Conservation (phyloP, 352 stramenopile species). For the Plasmopara muralis region DNA sequence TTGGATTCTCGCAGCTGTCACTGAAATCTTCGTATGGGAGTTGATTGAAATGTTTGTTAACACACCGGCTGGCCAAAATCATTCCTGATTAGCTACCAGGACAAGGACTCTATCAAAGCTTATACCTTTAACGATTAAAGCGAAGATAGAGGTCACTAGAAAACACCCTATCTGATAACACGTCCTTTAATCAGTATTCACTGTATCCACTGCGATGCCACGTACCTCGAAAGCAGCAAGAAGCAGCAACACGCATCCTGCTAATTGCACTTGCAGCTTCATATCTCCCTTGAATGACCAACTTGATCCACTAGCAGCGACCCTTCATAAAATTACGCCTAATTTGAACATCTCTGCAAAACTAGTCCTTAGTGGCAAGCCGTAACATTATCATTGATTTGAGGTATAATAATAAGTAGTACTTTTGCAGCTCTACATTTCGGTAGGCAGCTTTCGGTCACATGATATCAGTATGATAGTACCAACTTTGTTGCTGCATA, state of each 20-base stretch:
- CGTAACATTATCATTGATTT: too few species aligned
- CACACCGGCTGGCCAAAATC: conserved; percentile 28
- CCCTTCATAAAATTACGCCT: not conserved
- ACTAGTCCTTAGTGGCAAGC: too few species aligned
- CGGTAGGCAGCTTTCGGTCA: too few species aligned
- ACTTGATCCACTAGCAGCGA: not conserved
- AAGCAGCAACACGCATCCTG: conserved; percentile 9
- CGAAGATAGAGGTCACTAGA: conserved; percentile 12
- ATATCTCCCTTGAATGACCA: conserved; percentile 1
- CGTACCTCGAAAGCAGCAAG: conserved; percentile 17
- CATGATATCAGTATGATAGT: too few species aligned
- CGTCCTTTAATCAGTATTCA: not conserved
- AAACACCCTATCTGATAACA: conserved; percentile 17
- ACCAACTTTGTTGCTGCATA: too few species aligned
- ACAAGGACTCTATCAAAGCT: not conserved
- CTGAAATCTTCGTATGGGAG: conserved; percentile 30
- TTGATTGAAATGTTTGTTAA: conserved; percentile 44
- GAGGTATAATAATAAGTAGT: too few species aligned
- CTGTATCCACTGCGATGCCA: not conserved
- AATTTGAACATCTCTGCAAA: too few species aligned
- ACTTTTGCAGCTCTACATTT: too few species aligned
- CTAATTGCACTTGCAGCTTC: conserved; percentile 14
- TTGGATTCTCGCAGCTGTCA: conserved; percentile 30
- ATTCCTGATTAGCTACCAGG: not conserved
- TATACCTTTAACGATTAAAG: conserved; percentile 17